Evolutionary conservation across 176 grass and related monocot genomes (phyloP), one percentile per base, ranked within the genome.

Genomic region (Paspalum vaginatum): DNA sequence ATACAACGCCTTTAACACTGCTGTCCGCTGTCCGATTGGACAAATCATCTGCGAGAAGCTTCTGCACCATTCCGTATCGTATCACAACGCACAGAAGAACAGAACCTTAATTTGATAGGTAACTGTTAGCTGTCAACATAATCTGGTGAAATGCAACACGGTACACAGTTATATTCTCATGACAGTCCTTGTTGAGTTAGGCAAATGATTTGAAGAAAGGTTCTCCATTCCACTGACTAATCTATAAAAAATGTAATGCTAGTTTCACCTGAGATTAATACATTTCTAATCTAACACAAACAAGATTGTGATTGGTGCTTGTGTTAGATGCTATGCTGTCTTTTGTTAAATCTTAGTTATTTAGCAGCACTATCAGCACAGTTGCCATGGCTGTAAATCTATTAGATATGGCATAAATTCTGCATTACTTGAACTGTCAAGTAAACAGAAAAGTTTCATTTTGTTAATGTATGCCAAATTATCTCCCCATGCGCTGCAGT

Each of bases 401-500:
- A 58, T 65, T 64, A 20, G 41, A 60, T 69, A 57, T 83, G 49
- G 26, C 58, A 73, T 79, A 70, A 51, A 77, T 22, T 84, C 27
- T 41, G 54, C 60, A 58, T 67, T 41, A 83, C 54, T 80, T 79
- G 6, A 52, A 42, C 73, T 72, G 46, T 74, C 37, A 65, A 9
- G 38, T 79, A 68, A 77, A 20, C 38, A 51, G 25, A 57, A 78
- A 78, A 21, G 57, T 74, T 46, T 52, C 20, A 84, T 69, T 81
- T 77, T 77, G 39, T 84, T 80, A 40, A 71, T 81, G 65, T 81
- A 75, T 81, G 72, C 54, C 54, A 67, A 75, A 73, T 50, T 42
- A 81, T 40, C 60, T 80, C 41, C 16, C 27, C 24, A 74, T 16
- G 17, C 64, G 65, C 62, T 91, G 61, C 88, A 98, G 95, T 95